Evolutionary conservation across 306 rosid species (phyloP), one percentile per base, ranked within the genome.

Genomic region (Lupinus albus): DNA sequence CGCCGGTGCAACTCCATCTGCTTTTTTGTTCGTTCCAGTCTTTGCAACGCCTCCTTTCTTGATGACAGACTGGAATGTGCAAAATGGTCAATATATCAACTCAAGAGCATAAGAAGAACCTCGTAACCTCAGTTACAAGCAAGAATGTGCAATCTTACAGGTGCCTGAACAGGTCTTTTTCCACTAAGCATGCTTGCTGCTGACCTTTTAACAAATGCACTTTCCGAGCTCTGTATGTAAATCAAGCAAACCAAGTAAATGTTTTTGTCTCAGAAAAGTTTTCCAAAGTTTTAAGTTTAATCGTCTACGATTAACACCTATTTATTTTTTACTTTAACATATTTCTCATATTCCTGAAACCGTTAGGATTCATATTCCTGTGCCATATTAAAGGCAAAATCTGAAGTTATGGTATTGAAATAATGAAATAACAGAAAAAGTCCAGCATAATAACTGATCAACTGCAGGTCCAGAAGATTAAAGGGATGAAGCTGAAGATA

Each of bases 131-230:
- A 44, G 39, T 56, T 50, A 60, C 75, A 57, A 60, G 69, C 55
- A 54, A 62, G 16, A 67, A 41, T 20, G 54, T 53, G 63, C 61
- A 47, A 71, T 86, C 99, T 81, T 79, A 94, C 99, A 71, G 79
- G 95, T 79, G 85, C 78, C 77, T 84, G 96, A 55, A 80, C 91
- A 74, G 95, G 92, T 82, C 92, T 88, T 88, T 83, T 94, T 78
- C 99, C 97, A 84, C 96, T 90, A 62, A 94, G 96, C 99, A 94
- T 94, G 79, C 99, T 88, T 53, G 99, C 96, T 28, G 99, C 97
- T 18, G 99, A 88, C 82, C 71, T 88, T 72, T 83, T 86, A 66
- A 88, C 96, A 80, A 85, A 78, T 25, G 82, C 76, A 76, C 84
- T 71, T 45, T 86, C 96, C 11, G 96, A 79, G 47, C 75, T 52